Percentiles rank a stretch among this genome's conserved stretches.
phyloP scores from a whole-genome alignment of 2,329 filamentous ascomycete species.

The Trichoderma asperellum region DNA sequence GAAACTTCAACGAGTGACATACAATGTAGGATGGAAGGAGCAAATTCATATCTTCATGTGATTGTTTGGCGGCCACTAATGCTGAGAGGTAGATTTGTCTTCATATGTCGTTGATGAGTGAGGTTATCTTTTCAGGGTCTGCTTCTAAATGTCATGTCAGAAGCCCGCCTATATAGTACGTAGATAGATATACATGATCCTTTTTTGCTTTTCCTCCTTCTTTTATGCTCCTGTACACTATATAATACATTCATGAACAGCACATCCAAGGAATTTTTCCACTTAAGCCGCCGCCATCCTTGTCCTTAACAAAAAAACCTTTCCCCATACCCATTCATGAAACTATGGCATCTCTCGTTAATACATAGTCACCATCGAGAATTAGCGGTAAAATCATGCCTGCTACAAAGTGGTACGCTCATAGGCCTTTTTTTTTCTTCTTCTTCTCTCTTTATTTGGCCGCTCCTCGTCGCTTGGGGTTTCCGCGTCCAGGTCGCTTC shows the following conservation, averaged over 20 bases:
- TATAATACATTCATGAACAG: constrained; percentile 26
- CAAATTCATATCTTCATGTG: neutral
- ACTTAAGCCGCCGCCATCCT: neutral
- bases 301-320: constrained; percentile 6
- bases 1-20: no score
- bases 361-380: constrained; percentile 8
- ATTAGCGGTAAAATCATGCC: constrained; percentile 3
- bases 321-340: constrained; percentile 19
- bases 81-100: neutral
- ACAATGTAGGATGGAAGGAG: no score
- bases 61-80: neutral
- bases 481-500: constrained; percentile 58
- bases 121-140: constrained; percentile 29
- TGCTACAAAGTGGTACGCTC: constrained; percentile 10
- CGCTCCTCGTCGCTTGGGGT: constrained; percentile 58
- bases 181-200: constrained; percentile 22
- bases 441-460: constrained; percentile 46
- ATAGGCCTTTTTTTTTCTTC: constrained; percentile 9
- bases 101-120: constrained; percentile 30
- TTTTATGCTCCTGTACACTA: constrained; percentile 10
- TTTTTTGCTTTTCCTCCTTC: neutral
- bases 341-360: constrained; percentile 19
- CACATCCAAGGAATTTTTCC: neutral
- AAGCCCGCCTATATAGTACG: constrained; percentile 19
- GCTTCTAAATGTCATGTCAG: constrained; percentile 8